A percentile compares a stretch with the other conserved stretches of the same genome.
phyloP scores from a whole-genome alignment of 257 asterid genomes.

The Solanum phureja region DNA sequence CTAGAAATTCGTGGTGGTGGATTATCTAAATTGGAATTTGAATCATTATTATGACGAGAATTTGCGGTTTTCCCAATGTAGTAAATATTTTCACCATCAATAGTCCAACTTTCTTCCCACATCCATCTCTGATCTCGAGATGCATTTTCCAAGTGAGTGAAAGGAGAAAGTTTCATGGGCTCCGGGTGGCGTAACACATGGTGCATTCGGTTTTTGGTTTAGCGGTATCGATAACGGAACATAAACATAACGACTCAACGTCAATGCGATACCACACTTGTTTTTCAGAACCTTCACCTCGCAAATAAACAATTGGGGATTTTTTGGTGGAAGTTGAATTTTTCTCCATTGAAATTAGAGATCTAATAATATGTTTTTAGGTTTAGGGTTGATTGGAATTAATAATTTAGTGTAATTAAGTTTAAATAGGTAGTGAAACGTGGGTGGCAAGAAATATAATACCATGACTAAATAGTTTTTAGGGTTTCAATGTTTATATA shows the following conservation, averaged over 20 bases:
- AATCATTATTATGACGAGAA: too few relatives aligned
- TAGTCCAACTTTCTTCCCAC: too few relatives aligned
- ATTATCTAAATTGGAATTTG: too few relatives aligned
- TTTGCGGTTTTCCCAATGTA: too few relatives aligned
- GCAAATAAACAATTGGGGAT: not conserved
- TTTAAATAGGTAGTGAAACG: not conserved
- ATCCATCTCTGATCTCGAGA: too few relatives aligned
- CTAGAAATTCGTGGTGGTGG: too few relatives aligned
- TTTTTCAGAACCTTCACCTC: not conserved
- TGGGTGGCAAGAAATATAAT: not conserved
- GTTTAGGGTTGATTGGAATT: not conserved
- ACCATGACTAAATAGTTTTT: not conserved
- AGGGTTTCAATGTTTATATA: too few relatives aligned
- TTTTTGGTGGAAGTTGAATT: not conserved
- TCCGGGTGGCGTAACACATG: not conserved
- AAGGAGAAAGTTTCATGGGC: not conserved
- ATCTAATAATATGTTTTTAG: not conserved
- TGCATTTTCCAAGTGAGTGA: not conserved
- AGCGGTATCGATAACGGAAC: not conserved
- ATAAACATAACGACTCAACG: not conserved
- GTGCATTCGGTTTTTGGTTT: not conserved
- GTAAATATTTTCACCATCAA: too few relatives aligned
- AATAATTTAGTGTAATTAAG: not conserved
- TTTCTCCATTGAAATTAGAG: not conserved
- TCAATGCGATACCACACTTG: not conserved